phyloP scores from a whole-genome alignment of 1,139 yeast species.

The Pichia sp. region DNA sequence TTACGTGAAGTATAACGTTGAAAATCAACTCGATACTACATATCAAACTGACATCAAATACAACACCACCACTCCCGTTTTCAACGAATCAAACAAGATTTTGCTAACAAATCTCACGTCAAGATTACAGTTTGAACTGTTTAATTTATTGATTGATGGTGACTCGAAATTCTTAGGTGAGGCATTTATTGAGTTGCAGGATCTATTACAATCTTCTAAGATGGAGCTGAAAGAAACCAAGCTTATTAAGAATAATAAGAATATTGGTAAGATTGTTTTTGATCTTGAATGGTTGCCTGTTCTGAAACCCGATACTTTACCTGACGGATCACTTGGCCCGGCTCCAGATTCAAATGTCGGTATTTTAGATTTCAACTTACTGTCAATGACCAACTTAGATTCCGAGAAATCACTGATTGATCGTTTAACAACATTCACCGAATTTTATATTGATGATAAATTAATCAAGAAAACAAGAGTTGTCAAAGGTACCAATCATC shows the following conservation, averaged over 20 bases:
- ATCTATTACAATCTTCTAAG: slow-evolving; percentile 47
- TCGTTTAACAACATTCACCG: slow-evolving; percentile 62
- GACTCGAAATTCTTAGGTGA: slow-evolving; percentile 51
- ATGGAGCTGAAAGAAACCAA: slow-evolving; percentile 22
- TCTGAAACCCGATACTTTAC: slow-evolving; percentile 32
- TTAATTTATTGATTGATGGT: slow-evolving; percentile 43
- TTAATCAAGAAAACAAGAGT: slow-evolving; percentile 49
- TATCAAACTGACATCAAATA: slow-evolving; percentile 52
- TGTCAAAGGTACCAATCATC: slow-evolving; percentile 59
- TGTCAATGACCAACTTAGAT: slow-evolving; percentile 68
- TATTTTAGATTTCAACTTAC: slow-evolving; percentile 60
- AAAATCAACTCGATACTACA: slow-evolving; percentile 32
- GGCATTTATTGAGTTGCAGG: slow-evolving; percentile 46
- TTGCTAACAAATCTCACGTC: slow-evolving; percentile 52
- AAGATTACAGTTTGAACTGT: slow-evolving; percentile 46
- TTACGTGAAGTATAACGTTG: slow-evolving; percentile 26
- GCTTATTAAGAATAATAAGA: slow-evolving; percentile 37
- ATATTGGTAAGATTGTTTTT: slow-evolving; percentile 51
- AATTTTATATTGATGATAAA: slow-evolving; percentile 44
- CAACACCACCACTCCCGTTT: slow-evolving; percentile 46
- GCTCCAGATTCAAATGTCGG: slow-evolving; percentile 60
- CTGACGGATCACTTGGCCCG: slow-evolving; percentile 43
- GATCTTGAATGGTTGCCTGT: slow-evolving; percentile 62
- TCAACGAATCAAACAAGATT: slow-evolving; percentile 56
- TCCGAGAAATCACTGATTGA: slow-evolving; percentile 58